Evolutionary conservation across 148 eudicot genomes (phyloP), one percentile per base, ranked within the genome.

Genomic region (Rhododendron vialii): DNA sequence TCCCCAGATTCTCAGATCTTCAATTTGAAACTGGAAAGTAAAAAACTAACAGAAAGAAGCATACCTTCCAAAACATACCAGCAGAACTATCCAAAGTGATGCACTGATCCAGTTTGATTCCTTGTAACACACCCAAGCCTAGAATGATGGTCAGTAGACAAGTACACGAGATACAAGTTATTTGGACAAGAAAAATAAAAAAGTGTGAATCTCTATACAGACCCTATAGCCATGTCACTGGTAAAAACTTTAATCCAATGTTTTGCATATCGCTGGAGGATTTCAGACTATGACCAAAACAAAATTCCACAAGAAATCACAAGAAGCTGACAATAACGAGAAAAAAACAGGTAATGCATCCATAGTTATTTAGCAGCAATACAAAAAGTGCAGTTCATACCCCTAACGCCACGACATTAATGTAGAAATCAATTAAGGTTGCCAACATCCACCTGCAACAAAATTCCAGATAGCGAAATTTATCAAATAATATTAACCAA

Each of bases 41-140:
- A n/a, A 59, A 50, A 7, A 80, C 30, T 20, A 85, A 85, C 38
- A 53, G 57, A 51, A 81, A 20, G 76, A 33, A 15, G 78, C 88
- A 80, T 92, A 95, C 98, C 98, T 94, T 81, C 98, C 98, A 24
- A 94, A 89, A 86, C 96, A 95, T 53, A 93, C 89, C 33, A 95
- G 90, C 86, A 94, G 86, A 84, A 88, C 77, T 73, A 93, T 73
- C 97, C 97, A 94, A 88, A 95, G 43, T 51, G 87, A 30, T 84
- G 95, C 87, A 77, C 88, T 82, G 30, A 95, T 86, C 95, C 94
- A 94, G 82, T 82, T 91, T 57, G 92, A 85, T 90, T 94, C 97
- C 90, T 93, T 95, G 92, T 95, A 95, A 85, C 89, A 51, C 86
- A 95, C 87, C 98, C 98, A 95, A n/a, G 88, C 91, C 98, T 95